A percentile compares a stretch with the other conserved stretches of the same genome.
phyloP scores from a whole-genome alignment of 768 basidiomycete species.

The Coprinellus micaceus region DNA sequence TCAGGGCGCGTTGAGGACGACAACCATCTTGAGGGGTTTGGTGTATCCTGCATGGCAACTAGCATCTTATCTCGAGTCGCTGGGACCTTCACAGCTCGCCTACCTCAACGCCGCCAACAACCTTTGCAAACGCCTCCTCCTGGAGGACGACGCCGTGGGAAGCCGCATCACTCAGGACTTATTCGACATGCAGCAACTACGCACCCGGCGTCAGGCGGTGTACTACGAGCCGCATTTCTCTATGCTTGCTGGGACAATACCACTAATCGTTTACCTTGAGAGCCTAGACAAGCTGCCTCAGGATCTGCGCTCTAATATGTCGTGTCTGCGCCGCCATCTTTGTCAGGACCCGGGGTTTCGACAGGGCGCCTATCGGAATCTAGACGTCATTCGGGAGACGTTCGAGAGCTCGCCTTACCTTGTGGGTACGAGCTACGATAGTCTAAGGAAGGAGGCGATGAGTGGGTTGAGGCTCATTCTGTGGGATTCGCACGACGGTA shows the following conservation, averaged over 20 bases:
- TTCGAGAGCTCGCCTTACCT: slow-evolving; percentile 63
- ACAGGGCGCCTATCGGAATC: slow-evolving; percentile 70
- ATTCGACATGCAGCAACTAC: slow-evolving; percentile 64
- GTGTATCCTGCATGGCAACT: slow-evolving; percentile 77
- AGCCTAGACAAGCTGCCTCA: slow-evolving; percentile 51
- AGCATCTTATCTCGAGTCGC: slow-evolving; percentile 34
- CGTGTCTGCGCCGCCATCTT: slow-evolving; percentile 51
- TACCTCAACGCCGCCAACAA: slow-evolving; percentile 62
- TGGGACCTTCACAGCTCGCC: slow-evolving; percentile 36
- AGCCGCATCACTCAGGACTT: slow-evolving; percentile 44
- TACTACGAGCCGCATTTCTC: slow-evolving; percentile 66
- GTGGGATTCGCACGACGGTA: slow-evolving; percentile 60
- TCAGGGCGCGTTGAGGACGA: slow-evolving; percentile 65
- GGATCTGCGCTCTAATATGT: slow-evolving; percentile 45
- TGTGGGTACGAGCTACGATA: slow-evolving; percentile 41
- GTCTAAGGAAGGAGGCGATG: slow-evolving; percentile 58
- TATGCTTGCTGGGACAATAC: slow-evolving; percentile 58
- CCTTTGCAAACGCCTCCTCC: slow-evolving; percentile 57
- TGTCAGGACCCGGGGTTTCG: slow-evolving; percentile 69
- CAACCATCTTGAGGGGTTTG: slow-evolving; percentile 68
- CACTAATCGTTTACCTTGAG: slow-evolving; percentile 69
- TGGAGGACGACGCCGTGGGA: slow-evolving; percentile 45
- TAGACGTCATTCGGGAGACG: slow-evolving; percentile 63
- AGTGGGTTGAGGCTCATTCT: slow-evolving; percentile 65
- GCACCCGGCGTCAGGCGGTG: slow-evolving; percentile 64